Evolutionary conservation across 2,329 filamentous ascomycete genomes (phyloP).

Genomic region (Trichoderma sp.): DNA sequence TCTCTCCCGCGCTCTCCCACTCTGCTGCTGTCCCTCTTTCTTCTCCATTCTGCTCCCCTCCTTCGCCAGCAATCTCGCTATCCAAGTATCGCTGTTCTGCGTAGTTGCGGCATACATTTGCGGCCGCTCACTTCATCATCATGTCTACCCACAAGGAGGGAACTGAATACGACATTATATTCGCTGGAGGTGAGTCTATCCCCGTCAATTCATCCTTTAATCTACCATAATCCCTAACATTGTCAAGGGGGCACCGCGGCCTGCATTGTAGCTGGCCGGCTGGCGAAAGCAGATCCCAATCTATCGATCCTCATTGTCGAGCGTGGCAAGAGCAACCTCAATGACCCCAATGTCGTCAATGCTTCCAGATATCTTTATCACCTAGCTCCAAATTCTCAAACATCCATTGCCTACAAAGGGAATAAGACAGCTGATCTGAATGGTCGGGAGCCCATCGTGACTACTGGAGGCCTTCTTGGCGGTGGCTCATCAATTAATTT

Average conservation of each 20-base stretch:
- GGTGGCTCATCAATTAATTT: slow-evolving; percentile 36
- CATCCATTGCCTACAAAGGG: slow-evolving; percentile 25
- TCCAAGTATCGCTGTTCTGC: background rate
- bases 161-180: slow-evolving; percentile 25
- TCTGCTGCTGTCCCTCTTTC: no score
- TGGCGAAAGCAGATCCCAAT: slow-evolving; percentile 27
- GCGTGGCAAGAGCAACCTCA: slow-evolving; percentile 27
- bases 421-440: slow-evolving; percentile 26
- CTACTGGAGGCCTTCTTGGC: slow-evolving; percentile 30
- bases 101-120: no score
- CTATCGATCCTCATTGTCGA: slow-evolving; percentile 31
- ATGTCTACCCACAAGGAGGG: slow-evolving; percentile 21
- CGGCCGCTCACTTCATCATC: background rate
- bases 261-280: slow-evolving; percentile 28
- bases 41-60: background rate
- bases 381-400: slow-evolving; percentile 24
- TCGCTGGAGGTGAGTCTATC: slow-evolving; percentile 22
- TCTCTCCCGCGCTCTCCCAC: background rate
- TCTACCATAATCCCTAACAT: background rate
- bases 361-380: slow-evolving; percentile 25
- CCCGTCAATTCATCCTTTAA: background rate
- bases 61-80: background rate
- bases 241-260: slow-evolving; percentile 27
- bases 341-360: slow-evolving; percentile 27
- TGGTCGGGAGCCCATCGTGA: slow-evolving; percentile 25